Evolutionary conservation across 2,329 filamentous ascomycete genomes (phyloP), one percentile per base, ranked within the genome.

Genomic region (Neofusicoccum sp.): DNA sequence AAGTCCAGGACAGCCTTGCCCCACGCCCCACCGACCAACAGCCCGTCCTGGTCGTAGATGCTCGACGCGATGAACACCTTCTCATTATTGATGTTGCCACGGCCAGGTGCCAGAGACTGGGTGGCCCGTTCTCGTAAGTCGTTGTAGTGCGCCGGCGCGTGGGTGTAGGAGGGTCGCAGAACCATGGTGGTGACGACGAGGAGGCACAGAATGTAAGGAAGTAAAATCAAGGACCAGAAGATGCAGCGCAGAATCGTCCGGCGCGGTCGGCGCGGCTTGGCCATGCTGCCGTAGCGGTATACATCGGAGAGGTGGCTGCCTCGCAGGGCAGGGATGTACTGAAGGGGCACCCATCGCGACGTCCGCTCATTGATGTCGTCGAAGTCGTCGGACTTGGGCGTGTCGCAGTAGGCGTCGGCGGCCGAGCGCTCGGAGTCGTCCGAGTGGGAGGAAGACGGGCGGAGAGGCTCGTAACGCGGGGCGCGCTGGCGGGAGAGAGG

Each of bases 51-150:
- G 69, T 92, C 89, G 68, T 89, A 89, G 61, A 93, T 81, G 69
- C 87, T 90, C 14, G 89, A 85, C 1, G 87, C 87, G 58, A 93
- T 89, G 70, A 89, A 92, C n/a, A 92, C 79, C 69, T 87, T 89
- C 72, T 92, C 87, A 56, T 85, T 80, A 61, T 79, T 74, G 1
- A 78, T 70, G 66, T 87, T 87, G 6, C 79, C 84, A 50, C 82
- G 71, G 3, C 77, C 78, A 7, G 73, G 71, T 41, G 65, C 36
- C 36, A 64, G 63, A 22, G 67, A 67, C 3, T 65, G 65, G 7
- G 71, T 64, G 0, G 76, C 72, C 7, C 73, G 71, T 60, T 74
- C 65, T n/a, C 75, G 76, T 8, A 81, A 70, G 56, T 75, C 73
- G 44, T 75, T 64, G 68, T 87, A 87, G 70, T 85, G 84, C 7